These are phyloP conservation scores for Ogataea paradorogensis DNA, from an alignment of 805 yeast genomes.

Conservation along the genomic window DNA sequence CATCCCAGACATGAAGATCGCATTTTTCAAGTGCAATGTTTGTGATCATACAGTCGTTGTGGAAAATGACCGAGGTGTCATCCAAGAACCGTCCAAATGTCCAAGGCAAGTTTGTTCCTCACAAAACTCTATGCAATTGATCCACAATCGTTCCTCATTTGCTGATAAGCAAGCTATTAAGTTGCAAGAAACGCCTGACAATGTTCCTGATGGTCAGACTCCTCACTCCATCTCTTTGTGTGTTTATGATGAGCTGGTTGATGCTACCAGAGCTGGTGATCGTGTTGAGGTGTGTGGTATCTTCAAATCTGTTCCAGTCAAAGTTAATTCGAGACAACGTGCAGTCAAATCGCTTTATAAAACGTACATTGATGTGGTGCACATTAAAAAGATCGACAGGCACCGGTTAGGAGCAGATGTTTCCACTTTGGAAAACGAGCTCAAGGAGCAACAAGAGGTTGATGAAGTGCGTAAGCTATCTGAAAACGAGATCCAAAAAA, in stretches of 20 bases:
- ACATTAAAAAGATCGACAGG: conserved; percentile 80
- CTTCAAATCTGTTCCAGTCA: conserved; percentile 87
- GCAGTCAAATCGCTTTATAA: conserved; percentile 81
- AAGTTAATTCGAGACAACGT: conserved; percentile 81
- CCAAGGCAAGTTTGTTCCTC: conserved; percentile 86
- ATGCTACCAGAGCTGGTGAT: conserved; percentile 94
- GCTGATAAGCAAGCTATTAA: conserved; percentile 95
- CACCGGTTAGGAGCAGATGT: conserved; percentile 78
- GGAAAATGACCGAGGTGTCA: conserved; percentile 91
- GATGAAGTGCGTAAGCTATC: conserved; percentile 72
- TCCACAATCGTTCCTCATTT: conserved; percentile 89
- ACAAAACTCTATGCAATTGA: conserved; percentile 79
- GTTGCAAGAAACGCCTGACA: conserved; percentile 78
- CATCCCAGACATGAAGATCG: conserved; percentile 97
- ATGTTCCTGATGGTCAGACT: conserved; percentile 97
- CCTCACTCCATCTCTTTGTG: conserved; percentile 94
- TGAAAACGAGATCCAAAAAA: conserved; percentile 64
- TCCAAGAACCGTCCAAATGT: conserved; percentile 89
- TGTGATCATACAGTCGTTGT: conserved; percentile 91
- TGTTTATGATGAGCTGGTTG: conserved; percentile 94
- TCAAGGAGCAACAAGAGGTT: conserved; percentile 62
- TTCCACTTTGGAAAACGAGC: conserved; percentile 61
- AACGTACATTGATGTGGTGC: conserved; percentile 93
- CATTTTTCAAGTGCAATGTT: conserved; percentile 91
- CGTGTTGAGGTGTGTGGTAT: conserved; percentile 94